Percentiles rank a stretch among this genome's conserved stretches.
phyloP scores from a whole-genome alignment of 2,329 filamentous ascomycete genomes.

The Penicillium freii region DNA sequence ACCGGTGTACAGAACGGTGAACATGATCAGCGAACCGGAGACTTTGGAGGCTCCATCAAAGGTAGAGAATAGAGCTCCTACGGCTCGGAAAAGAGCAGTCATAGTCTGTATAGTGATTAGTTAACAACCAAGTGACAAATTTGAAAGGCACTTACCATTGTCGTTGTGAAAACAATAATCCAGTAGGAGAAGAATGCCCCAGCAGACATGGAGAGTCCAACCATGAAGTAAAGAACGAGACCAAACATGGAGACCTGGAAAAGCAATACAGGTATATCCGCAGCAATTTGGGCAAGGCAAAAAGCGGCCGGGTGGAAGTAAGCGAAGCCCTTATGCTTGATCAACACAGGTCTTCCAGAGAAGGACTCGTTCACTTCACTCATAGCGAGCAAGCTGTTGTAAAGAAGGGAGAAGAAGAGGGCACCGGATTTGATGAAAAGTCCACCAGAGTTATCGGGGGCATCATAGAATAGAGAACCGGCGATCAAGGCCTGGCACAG shows the following conservation, averaged over 20 bases:
- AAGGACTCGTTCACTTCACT: slow-evolving; percentile 66
- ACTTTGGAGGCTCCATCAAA: slow-evolving; percentile 61
- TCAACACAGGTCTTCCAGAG: slow-evolving; percentile 56
- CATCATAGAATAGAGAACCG: slow-evolving; percentile 67
- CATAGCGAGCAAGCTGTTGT: slow-evolving; percentile 62
- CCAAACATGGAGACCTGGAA: slow-evolving; percentile 61
- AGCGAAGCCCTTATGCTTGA: slow-evolving; percentile 60
- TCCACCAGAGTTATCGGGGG: slow-evolving; percentile 56
- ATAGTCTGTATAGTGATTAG: slow-evolving; percentile 44
- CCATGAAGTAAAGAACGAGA: slow-evolving; percentile 64
- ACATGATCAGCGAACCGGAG: slow-evolving; percentile 39
- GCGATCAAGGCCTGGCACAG: slow-evolving; percentile 61
- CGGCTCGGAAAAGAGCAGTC: slow-evolving; percentile 57
- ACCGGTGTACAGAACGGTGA: slow-evolving; percentile 42
- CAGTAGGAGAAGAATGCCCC: slow-evolving; percentile 62
- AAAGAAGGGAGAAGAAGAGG: slow-evolving; percentile 63
- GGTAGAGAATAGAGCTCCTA: slow-evolving; percentile 56
- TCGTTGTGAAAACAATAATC: slow-evolving; percentile 52
- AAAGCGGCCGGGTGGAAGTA: slow-evolving; percentile 55
- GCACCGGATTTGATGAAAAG: slow-evolving; percentile 65
- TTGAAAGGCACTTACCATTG: slow-evolving; percentile 45
- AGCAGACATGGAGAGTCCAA: slow-evolving; percentile 53
- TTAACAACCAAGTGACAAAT: not conserved
- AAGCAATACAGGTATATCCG: slow-evolving; percentile 56
- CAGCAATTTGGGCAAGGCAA: slow-evolving; percentile 45